Evolutionary conservation across 2,329 filamentous ascomycete species (phyloP).

Genomic region (Colletotrichum sp.): DNA sequence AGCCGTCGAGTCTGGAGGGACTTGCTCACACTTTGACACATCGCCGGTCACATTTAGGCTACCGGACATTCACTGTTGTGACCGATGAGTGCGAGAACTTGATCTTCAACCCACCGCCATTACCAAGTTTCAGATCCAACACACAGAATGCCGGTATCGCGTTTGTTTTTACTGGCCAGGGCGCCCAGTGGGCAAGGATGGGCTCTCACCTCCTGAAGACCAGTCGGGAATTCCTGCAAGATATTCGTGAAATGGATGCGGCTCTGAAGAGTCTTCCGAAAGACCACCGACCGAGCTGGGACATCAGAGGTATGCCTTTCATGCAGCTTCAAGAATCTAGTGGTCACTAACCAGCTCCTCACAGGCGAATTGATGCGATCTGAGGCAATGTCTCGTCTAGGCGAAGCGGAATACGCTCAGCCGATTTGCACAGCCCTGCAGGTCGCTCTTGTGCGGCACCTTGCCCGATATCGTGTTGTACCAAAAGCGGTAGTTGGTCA

Average conservation of each 20-base stretch:
- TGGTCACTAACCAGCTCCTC: neutral
- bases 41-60: constrained; percentile 30
- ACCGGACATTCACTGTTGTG: constrained; percentile 27
- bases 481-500: constrained; percentile 41
- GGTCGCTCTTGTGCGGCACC: constrained; percentile 45
- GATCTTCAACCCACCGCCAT: constrained; percentile 24
- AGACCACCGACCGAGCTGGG: constrained; percentile 27
- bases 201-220: constrained; percentile 32
- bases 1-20: constrained; percentile 20
- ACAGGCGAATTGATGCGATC: neutral
- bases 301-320: constrained; percentile 13
- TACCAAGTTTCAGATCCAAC: neutral
- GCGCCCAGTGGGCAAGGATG: constrained; percentile 50
- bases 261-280: constrained; percentile 26
- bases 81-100: constrained; percentile 18
- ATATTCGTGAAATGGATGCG: constrained; percentile 12
- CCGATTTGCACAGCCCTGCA: constrained; percentile 61
- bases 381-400: constrained; percentile 13
- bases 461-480: constrained; percentile 31
- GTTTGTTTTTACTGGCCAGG: constrained; percentile 49
- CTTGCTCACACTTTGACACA: constrained; percentile 34
- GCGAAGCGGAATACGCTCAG: constrained; percentile 39
- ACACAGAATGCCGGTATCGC: constrained; percentile 14
- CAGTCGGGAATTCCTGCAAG: neutral
- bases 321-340: neutral